These are phyloP conservation scores for Ramaria rubella DNA, from an alignment of 768 basidiomycete genomes.

Conservation along the genomic window DNA sequence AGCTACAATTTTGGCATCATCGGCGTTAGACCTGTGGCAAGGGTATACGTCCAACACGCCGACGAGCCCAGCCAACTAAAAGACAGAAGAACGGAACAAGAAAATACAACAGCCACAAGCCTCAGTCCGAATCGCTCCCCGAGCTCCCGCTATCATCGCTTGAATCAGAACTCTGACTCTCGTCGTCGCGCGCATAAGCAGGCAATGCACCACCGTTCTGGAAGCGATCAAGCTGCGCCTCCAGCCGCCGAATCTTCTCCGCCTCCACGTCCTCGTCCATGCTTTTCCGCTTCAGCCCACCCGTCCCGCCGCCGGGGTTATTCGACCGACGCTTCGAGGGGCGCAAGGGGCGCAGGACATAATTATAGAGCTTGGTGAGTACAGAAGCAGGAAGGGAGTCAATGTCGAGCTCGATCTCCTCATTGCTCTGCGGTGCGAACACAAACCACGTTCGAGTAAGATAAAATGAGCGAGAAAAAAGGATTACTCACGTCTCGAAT, in stretches of 20 bases:
- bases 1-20: no score
- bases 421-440: constrained; percentile 61
- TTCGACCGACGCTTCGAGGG: constrained; percentile 59
- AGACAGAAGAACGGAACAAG: constrained; percentile 3
- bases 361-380: constrained; percentile 91
- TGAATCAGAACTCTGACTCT: constrained; percentile 68
- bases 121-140: constrained; percentile 76
- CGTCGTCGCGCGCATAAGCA: constrained; percentile 35
- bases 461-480: constrained; percentile 11
- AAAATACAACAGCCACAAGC: constrained; percentile 17
- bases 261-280: constrained; percentile 97
- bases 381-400: constrained; percentile 82
- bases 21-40: no score
- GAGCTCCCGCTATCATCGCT: constrained; percentile 50
- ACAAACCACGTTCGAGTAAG: constrained; percentile 10
- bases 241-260: constrained; percentile 88
- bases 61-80: background rate
- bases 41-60: no score
- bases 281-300: constrained; percentile 86
- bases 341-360: constrained; percentile 76
- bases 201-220: constrained; percentile 31
- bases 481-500: constrained; percentile 77
- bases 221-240: constrained; percentile 82
- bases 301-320: constrained; percentile 80
- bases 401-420: constrained; percentile 98